A percentile compares a stretch with the other conserved stretches of the same genome.
These are phyloP conservation scores for Spergularia marina DNA, from an alignment of 148 eudicot genomes.

Conservation along the genomic window DNA sequence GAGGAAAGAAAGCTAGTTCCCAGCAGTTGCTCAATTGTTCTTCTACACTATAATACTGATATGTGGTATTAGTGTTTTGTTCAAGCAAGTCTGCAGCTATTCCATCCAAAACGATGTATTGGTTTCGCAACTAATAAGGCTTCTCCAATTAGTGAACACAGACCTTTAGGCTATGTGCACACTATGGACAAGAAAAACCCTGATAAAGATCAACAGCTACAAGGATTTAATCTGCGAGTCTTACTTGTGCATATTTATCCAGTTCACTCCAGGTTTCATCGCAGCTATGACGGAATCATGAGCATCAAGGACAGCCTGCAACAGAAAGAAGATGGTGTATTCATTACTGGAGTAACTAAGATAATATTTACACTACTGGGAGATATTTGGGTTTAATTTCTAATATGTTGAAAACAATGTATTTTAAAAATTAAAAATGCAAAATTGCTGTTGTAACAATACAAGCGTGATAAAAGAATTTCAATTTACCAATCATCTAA, in stretches of 20 bases:
- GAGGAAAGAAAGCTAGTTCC: neutral
- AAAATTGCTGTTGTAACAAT: too few relatives aligned
- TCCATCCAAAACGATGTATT: neutral
- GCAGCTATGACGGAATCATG: constrained; percentile 84
- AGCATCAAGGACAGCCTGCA: constrained; percentile 94
- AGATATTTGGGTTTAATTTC: too few relatives aligned
- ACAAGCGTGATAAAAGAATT: too few relatives aligned
- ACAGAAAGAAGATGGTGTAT: constrained; percentile 7
- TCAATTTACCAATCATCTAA: too few relatives aligned
- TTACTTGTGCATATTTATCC: constrained; percentile 98
- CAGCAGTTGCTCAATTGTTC: neutral
- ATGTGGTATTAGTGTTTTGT: too few relatives aligned
- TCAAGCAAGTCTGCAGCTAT: neutral
- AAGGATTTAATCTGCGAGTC: constrained; percentile 18
- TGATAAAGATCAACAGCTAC: neutral
- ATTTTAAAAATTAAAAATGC: too few relatives aligned
- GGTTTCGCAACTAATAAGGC: neutral
- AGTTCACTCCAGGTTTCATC: constrained; percentile 88
- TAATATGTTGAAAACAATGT: too few relatives aligned
- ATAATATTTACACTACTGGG: neutral
- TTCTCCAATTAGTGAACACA: neutral
- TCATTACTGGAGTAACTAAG: neutral
- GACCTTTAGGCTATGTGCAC: neutral
- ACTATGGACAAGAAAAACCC: neutral
- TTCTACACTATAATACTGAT: neutral